Base-by-base conservation (phyloP, 768 basidiomycete species). In the Rhodotorula paludigena region DNA sequence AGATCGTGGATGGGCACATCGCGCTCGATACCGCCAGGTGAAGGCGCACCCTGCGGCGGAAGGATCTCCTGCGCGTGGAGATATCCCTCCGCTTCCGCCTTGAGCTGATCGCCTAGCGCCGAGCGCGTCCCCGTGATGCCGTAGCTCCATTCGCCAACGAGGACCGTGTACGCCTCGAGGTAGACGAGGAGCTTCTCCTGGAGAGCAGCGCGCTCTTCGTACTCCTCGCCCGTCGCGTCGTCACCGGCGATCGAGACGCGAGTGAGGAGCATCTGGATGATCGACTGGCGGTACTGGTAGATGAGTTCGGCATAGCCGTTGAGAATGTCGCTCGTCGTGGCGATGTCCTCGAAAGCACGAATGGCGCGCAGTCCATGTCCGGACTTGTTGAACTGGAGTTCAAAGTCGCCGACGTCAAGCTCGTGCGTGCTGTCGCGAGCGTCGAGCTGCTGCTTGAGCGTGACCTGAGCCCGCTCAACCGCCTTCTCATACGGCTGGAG, bases 181-280 rank as follows among this genome's bases (percentile, higher is more conserved):
- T 70, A 68, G 35, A 70, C 54, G 39, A 66, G 62, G 6, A 68
- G 47, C 57, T 62, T 62, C 55, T 76, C 70, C 58, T 76, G 75
- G 23, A 64, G 39, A 20, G 57, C 68, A 0, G 74, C 74, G 18
- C 72, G 41, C 20, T 72, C 63, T 47, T 72, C 70, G 60, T 74
- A 76, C 58, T 74, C 73, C 14, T 72, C 71, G 21, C 70, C 74
- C 1, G 73, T 66, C 14, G 71, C 73, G 20, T 73, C 51, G 9
- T 73, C 41, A 21, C 67, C 68, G 7, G 60, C 57, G 51, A 70
- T 62, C 30, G 59, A 55, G 23, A 72, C 69, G 20, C 59, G 36
- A 23, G 56, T 62, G n/a, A 49, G 28, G 16, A 68, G 39, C 68
- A 73, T 70, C 39, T 55, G 39, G 60, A 58, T 32, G 28, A 74